phyloP scores from a whole-genome alignment of 345 rosid species.

The Streptanthus diversifolius region DNA sequence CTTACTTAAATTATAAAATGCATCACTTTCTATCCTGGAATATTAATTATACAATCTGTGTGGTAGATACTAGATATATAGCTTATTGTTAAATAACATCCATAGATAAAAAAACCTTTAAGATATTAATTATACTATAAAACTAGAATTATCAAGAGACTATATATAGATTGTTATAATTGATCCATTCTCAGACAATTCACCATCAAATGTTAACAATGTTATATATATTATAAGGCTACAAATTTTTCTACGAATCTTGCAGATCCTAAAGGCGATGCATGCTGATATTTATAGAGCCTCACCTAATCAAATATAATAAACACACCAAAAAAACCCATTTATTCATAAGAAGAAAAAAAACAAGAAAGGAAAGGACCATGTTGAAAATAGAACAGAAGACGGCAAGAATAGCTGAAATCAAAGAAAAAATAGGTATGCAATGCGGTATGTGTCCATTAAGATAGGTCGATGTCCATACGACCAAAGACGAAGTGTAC shows the following conservation, averaged over 20 bases:
- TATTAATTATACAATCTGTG: slow-evolving; percentile 11
- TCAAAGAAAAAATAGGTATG: neutral
- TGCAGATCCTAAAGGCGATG: slow-evolving; percentile 10
- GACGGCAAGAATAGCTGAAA: slow-evolving; percentile 20
- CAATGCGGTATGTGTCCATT: slow-evolving; percentile 22
- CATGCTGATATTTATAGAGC: neutral
- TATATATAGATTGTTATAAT: neutral
- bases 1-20: neutral
- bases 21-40: neutral
- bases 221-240: neutral
- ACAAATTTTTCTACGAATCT: slow-evolving; percentile 4
- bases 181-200: neutral
- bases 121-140: neutral
- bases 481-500: slow-evolving; percentile 28
- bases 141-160: neutral
- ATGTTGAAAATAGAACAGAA: neutral
- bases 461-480: slow-evolving; percentile 20
- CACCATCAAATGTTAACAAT: neutral
- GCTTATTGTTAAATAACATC: neutral
- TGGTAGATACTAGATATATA: slow-evolving; percentile 8
- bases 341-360: neutral
- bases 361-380: neutral
- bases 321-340: neutral
- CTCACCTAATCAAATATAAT: neutral
- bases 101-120: neutral